Evolutionary conservation across 768 basidiomycete genomes (phyloP).

Genomic region (Suillus brevipes): DNA sequence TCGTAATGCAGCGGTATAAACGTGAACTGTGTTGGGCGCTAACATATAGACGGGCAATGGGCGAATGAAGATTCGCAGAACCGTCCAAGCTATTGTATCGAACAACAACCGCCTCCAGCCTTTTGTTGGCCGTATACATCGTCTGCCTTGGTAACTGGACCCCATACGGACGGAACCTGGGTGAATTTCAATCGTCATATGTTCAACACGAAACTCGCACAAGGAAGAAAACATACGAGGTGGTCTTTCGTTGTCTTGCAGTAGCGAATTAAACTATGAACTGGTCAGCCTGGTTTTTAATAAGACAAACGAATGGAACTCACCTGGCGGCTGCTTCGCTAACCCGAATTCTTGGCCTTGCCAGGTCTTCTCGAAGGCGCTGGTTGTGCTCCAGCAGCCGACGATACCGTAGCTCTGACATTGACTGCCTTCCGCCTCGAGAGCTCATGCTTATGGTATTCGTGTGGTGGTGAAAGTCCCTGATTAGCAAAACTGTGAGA

Average conservation of each 20-base stretch:
- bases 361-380: slow-evolving; percentile 69
- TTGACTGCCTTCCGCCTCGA: slow-evolving; percentile 66
- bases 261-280: slow-evolving; percentile 63
- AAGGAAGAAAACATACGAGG: slow-evolving; percentile 43
- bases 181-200: slow-evolving; percentile 18
- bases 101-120: slow-evolving; percentile 53
- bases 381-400: slow-evolving; percentile 75
- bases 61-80: neutral
- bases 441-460: slow-evolving; percentile 48
- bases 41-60: slow-evolving; percentile 7
- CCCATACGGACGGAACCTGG: slow-evolving; percentile 96
- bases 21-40: slow-evolving; percentile 5
- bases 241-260: slow-evolving; percentile 75
- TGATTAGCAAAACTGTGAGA: slow-evolving; percentile 10
- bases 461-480: slow-evolving; percentile 2
- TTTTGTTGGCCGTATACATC: slow-evolving; percentile 87
- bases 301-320: slow-evolving; percentile 14
- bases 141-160: slow-evolving; percentile 85
- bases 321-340: slow-evolving; percentile 73
- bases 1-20: slow-evolving; percentile 20
- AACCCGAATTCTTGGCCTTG: slow-evolving; percentile 67
- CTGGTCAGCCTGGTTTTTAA: slow-evolving; percentile 8
- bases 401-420: slow-evolving; percentile 82
- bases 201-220: neutral
- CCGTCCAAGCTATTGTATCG: slow-evolving; percentile 47